Evolutionary conservation across 2,329 filamentous ascomycete species (phyloP), one percentile per base, ranked within the genome.

Genomic region (Pseudogymnoascus sp.): DNA sequence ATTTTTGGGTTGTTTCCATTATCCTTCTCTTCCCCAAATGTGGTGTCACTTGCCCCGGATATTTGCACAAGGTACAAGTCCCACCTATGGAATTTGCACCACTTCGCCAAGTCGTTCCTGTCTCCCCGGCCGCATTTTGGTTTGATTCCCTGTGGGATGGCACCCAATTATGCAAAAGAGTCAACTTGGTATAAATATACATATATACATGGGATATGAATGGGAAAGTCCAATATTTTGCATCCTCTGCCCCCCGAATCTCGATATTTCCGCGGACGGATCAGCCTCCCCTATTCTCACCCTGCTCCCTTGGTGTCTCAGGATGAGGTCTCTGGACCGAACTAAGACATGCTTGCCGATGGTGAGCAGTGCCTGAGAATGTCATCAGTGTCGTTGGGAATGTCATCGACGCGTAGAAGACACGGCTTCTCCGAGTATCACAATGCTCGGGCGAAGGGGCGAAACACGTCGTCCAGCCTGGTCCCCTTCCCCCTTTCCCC

Each of bases 21-120:
- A 56, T 56, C 50, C 50, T 56, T 56, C 50, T 56, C 50, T 56
- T 35, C 50, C 29, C 29, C 33, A 56, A 56, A 56, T 56, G 50
- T 56, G 29, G 50, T 56, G 50, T 56, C 29, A 56, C 50, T 33
- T 56, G 50, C 50, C 50, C 50, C 50, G 50, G 29, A 56, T 56
- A 56, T 56, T 56, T 16, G 29, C 29, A 56, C 29, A 56, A 33
- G 50, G 50, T 56, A 33, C 50, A 56, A 33, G 50, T 35, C 10
- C 29, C 50, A 21, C 29, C 8, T 21, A 33, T 19, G 29, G 29
- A 56, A 19, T 56, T 56, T 19, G 11, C 50, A 56, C 50, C 50
- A 33, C 29, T 13, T 11, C 29, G 50, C 50, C 50, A 56, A 56
- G 50, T 56, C 50, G 50, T 33, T 19, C 50, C 26, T 56, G 50